phyloP scores from a whole-genome alignment of 768 basidiomycete species.

The Leccinellum rugosiceps region DNA sequence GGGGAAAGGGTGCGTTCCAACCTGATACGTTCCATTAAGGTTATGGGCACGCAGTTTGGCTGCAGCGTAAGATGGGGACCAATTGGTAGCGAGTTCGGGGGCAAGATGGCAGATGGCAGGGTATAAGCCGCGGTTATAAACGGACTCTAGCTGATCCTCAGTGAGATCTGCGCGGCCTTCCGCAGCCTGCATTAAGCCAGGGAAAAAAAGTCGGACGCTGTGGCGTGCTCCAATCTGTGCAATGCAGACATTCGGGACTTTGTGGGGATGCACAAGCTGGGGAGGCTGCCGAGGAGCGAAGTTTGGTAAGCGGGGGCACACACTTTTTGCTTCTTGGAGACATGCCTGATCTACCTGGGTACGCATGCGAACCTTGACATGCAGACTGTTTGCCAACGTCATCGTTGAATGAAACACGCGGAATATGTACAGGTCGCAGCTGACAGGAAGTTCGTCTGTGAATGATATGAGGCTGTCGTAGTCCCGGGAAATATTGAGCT shows the following conservation, averaged over 20 bases:
- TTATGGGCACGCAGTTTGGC: neutral
- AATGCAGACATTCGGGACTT: slow-evolving; percentile 5
- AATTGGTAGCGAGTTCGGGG: slow-evolving; percentile 3
- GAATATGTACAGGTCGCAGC: neutral
- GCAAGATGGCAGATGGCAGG: neutral
- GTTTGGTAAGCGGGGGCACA: neutral
- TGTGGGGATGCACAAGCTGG: neutral
- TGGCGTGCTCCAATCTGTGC: neutral
- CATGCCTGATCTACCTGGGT: neutral
- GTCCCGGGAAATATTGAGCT: neutral
- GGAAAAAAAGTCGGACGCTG: neutral
- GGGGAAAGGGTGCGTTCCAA: neutral
- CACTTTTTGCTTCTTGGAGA: neutral
- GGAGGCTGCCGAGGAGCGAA: neutral
- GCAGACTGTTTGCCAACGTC: neutral
- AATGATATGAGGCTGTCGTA: slow-evolving; percentile 2
- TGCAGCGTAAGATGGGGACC: slow-evolving; percentile 1
- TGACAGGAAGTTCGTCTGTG: slow-evolving; percentile 2
- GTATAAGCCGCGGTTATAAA: neutral
- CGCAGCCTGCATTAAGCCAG: neutral
- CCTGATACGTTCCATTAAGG: slow-evolving; percentile 1
- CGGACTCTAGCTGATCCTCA: neutral
- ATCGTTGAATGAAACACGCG: neutral
- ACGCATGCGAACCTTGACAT: neutral
- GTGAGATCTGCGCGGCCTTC: neutral